phyloP scores from a whole-genome alignment of 768 basidiomycete genomes.

The Trametes gibbosa region DNA sequence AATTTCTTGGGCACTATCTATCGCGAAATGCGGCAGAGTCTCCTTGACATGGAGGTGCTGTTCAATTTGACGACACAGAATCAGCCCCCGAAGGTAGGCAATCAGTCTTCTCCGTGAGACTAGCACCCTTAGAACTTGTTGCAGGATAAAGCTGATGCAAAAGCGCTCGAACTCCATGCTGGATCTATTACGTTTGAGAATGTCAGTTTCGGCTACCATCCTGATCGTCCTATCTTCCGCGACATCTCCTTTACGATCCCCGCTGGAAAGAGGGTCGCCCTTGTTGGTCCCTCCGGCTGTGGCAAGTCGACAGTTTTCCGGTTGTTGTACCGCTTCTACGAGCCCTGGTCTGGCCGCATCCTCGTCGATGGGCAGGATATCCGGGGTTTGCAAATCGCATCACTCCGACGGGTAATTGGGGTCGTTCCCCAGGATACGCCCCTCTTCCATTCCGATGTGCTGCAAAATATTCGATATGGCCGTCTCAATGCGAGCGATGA shows the following conservation, averaged over 20 bases:
- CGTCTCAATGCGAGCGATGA: constrained; percentile 76
- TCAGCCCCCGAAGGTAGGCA: constrained; percentile 57
- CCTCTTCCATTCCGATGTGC: constrained; percentile 90
- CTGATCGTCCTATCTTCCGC: constrained; percentile 88
- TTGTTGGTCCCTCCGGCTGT: constrained; percentile 96
- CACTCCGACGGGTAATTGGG: constrained; percentile 74
- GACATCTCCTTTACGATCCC: constrained; percentile 88
- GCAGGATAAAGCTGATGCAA: constrained; percentile 69
- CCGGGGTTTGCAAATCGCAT: constrained; percentile 63
- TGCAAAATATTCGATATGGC: constrained; percentile 96
- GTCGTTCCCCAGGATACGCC: constrained; percentile 99
- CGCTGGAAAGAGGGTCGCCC: constrained; percentile 94
- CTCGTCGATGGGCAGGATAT: constrained; percentile 88
- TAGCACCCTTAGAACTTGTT: not conserved
- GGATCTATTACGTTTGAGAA: constrained; percentile 93
- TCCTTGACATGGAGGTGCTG: constrained; percentile 95
- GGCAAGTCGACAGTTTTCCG: constrained; percentile 98
- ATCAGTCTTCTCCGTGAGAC: not conserved
- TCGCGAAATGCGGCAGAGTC: constrained; percentile 91
- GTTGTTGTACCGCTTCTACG: constrained; percentile 88
- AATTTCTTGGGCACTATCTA: constrained; percentile 98
- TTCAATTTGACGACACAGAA: constrained; percentile 88
- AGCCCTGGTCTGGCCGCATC: constrained; percentile 78
- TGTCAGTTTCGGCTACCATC: constrained; percentile 88
- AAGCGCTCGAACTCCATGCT: constrained; percentile 66